phyloP scores from a whole-genome alignment of 257 asterid genomes.

The Petrea volubilis region DNA sequence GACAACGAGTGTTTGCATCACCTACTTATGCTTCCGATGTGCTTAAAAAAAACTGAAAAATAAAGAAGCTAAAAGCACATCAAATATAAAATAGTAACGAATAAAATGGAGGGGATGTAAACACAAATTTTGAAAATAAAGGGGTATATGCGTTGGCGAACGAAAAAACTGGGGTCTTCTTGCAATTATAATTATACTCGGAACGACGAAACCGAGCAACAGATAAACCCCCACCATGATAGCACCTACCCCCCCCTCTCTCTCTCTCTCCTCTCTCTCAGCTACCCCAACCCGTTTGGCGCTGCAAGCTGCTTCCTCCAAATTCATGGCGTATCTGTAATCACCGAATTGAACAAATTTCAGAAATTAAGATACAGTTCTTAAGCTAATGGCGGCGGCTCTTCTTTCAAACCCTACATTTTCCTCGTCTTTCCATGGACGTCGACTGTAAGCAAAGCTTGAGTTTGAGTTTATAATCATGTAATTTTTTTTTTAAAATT shows the following conservation, averaged over 20 bases:
- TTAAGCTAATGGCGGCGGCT: conserved; percentile 48
- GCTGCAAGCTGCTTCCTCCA: conserved; percentile 3
- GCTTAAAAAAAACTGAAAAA: too few relatives aligned
- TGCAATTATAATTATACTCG: neutral
- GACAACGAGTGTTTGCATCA: too few relatives aligned
- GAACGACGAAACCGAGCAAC: conserved; percentile 4
- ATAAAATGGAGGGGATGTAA: too few relatives aligned
- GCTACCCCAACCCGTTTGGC: neutral
- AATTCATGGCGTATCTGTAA: conserved; percentile 20
- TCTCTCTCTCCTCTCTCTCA: neutral
- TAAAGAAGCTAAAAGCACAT: too few relatives aligned
- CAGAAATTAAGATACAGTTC: neutral
- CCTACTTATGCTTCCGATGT: too few relatives aligned
- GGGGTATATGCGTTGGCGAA: neutral
- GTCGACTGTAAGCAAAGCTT: conserved; percentile 36
- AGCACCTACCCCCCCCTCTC: neutral
- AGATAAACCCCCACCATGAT: too few relatives aligned
- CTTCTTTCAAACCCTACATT: conserved; percentile 46
- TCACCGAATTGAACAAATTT: neutral
- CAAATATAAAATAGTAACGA: too few relatives aligned
- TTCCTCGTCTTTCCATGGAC: conserved; percentile 45
- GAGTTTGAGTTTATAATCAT: neutral
- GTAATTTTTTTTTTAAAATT: too few relatives aligned
- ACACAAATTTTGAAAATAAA: neutral
- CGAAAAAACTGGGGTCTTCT: neutral